Percentiles rank a stretch among this genome's conserved stretches.
phyloP scores from a whole-genome alignment of 495 filamentous ascomycete genomes.

The Lichina pygmaea region DNA sequence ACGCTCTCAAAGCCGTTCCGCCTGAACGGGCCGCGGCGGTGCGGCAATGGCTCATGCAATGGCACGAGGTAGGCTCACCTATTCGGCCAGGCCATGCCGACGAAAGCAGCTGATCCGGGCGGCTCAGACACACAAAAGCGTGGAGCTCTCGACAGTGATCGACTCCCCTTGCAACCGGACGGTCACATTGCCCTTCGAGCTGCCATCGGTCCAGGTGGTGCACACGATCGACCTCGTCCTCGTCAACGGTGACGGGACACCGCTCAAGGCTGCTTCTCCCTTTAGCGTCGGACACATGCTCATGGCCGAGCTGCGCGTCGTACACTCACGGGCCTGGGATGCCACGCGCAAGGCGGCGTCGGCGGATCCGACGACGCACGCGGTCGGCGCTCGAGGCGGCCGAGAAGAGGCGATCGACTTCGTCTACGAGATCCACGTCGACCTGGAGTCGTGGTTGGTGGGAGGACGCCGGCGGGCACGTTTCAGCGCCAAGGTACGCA shows the following conservation, averaged over 20 bases:
- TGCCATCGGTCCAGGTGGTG: conserved; percentile 65
- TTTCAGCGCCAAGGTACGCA: conserved; percentile 26
- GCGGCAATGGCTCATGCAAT: conserved; percentile 6
- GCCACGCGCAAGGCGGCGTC: conserved; percentile 6
- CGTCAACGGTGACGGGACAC: not conserved
- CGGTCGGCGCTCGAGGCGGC: conserved; percentile 1
- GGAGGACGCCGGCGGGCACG: conserved; percentile 56
- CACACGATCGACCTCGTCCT: conserved; percentile 44
- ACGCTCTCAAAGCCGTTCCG: conserved; percentile 11
- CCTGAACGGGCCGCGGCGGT: conserved; percentile 8
- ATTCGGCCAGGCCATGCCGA: too few species aligned
- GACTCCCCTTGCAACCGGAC: conserved; percentile 4
- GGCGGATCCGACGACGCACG: not conserved
- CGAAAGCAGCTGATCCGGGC: too few species aligned
- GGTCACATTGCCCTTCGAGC: conserved; percentile 51
- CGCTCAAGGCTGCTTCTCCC: not conserved
- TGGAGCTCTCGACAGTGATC: too few species aligned
- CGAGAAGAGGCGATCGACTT: conserved; percentile 37
- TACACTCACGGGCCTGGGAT: conserved; percentile 61
- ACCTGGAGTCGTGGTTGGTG: conserved; percentile 55
- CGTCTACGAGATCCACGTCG: conserved; percentile 55
- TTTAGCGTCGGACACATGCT: conserved; percentile 36
- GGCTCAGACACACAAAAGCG: too few species aligned
- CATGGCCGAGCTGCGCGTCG: conserved; percentile 39
- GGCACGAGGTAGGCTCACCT: conserved; percentile 5